Conservation (phyloP, 805 yeast genomes). For the Zygoascus bituminiphila region DNA sequence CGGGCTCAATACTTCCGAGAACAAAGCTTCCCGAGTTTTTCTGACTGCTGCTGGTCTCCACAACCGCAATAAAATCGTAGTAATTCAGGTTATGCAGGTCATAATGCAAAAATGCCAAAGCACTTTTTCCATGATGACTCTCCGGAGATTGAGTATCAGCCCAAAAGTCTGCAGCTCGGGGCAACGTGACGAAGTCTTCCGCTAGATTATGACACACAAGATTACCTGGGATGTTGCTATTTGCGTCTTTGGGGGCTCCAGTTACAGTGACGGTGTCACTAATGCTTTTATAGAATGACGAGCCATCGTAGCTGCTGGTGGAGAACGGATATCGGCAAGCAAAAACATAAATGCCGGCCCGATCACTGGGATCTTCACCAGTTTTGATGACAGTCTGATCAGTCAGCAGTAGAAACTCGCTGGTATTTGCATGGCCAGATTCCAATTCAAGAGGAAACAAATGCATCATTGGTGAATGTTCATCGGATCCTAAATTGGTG, state of each 20-base stretch:
- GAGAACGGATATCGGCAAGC: slow-evolving; percentile 18
- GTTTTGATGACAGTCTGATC: slow-evolving; percentile 10
- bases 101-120: slow-evolving; percentile 44
- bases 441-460: neutral
- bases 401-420: slow-evolving; percentile 20
- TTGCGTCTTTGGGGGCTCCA: slow-evolving; percentile 3
- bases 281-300: slow-evolving; percentile 1
- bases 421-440: neutral
- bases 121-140: slow-evolving; percentile 2
- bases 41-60: slow-evolving; percentile 29
- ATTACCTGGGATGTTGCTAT: slow-evolving; percentile 1
- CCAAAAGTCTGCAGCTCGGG: slow-evolving; percentile 35
- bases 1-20: slow-evolving; percentile 24
- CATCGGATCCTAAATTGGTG: slow-evolving; percentile 2
- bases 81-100: slow-evolving; percentile 32
- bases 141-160: neutral
- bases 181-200: slow-evolving; percentile 36
- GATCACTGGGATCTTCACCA: slow-evolving; percentile 3
- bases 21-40: slow-evolving; percentile 19
- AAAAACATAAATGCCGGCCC: slow-evolving; percentile 17
- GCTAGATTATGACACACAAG: slow-evolving; percentile 39
- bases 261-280: slow-evolving; percentile 9
- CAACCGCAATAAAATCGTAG: slow-evolving; percentile 46
- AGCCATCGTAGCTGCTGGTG: slow-evolving; percentile 1
- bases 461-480: neutral